Conservation (phyloP, 2,329 filamentous ascomycete species). For the Colletotrichum musicola region DNA sequence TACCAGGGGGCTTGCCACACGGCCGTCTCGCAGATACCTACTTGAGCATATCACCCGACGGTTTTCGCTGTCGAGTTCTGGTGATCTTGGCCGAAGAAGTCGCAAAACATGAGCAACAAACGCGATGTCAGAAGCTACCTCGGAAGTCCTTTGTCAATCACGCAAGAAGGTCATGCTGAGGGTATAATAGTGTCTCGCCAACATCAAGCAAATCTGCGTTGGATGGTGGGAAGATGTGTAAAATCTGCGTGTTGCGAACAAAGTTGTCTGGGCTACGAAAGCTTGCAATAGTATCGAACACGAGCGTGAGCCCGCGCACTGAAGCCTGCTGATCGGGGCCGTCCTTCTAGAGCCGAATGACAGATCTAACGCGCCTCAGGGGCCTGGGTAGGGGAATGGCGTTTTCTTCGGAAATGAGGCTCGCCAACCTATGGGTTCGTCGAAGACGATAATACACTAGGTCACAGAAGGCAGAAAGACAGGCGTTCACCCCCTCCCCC, state of each 20-base stretch:
- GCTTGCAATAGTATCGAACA: background rate
- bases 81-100: too few species aligned
- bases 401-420: constrained; percentile 31
- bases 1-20: background rate
- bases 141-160: background rate
- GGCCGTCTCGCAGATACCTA: too few species aligned
- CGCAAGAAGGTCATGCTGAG: too few species aligned
- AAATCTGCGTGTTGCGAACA: constrained; percentile 14
- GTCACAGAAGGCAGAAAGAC: constrained; percentile 17
- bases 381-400: constrained; percentile 25
- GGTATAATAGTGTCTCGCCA: background rate
- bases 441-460: constrained; percentile 4
- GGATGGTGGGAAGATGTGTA: background rate
- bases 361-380: constrained; percentile 25
- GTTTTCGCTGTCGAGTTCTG: too few species aligned
- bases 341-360: constrained; percentile 17
- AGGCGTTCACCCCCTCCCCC: background rate
- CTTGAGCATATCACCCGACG: too few species aligned
- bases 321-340: background rate
- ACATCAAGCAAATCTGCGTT: background rate
- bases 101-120: too few species aligned
- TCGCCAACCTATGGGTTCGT: constrained; percentile 10
- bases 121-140: too few species aligned
- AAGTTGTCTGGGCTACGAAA: background rate
- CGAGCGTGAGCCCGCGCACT: background rate